These are phyloP conservation scores for Phytopythium boreale DNA, from an alignment of 352 stramenopile genomes.

Conservation along the genomic window DNA sequence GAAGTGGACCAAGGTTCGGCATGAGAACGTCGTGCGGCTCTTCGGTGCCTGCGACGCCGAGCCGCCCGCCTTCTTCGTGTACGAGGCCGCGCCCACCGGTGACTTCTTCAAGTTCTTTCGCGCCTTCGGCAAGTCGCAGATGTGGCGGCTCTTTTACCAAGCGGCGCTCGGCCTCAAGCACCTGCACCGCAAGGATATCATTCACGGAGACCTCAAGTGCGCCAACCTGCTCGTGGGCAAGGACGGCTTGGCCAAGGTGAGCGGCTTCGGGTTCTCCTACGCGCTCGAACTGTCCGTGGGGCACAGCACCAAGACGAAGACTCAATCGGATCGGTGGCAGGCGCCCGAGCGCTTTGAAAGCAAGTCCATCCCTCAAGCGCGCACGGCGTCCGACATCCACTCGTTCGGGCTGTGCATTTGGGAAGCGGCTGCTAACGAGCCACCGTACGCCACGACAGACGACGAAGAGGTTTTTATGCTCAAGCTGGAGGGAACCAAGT, in stretches of 20 bases:
- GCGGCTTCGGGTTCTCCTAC: conserved; percentile 24
- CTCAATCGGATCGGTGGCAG: conserved; percentile 16
- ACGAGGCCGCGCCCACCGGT: conserved; percentile 22
- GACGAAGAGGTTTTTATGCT: conserved; percentile 22
- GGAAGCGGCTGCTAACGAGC: conserved; percentile 22
- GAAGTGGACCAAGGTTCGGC: conserved; percentile 26
- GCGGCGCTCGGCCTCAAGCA: conserved; percentile 50
- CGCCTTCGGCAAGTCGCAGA: conserved; percentile 4
- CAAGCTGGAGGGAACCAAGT: background rate
- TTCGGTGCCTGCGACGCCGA: conserved; percentile 40
- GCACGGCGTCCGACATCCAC: conserved; percentile 19
- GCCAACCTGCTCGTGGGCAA: conserved; percentile 19
- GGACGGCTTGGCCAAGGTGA: conserved; percentile 17
- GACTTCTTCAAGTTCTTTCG: conserved; percentile 38
- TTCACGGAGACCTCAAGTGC: conserved; percentile 81
- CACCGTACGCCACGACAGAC: conserved; percentile 11
- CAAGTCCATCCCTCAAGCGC: background rate
- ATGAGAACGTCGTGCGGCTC: conserved; percentile 32
- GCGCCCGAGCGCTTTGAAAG: conserved; percentile 18
- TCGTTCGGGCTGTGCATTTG: conserved; percentile 35
- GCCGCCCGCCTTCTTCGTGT: conserved; percentile 28
- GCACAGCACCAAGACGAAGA: conserved; percentile 12
- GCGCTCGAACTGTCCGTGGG: conserved; percentile 9
- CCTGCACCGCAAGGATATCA: conserved; percentile 42
- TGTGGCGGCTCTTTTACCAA: conserved; percentile 28